Evolutionary conservation across 2,329 filamentous ascomycete genomes (phyloP).

Genomic region (Fusarium denticulatum): DNA sequence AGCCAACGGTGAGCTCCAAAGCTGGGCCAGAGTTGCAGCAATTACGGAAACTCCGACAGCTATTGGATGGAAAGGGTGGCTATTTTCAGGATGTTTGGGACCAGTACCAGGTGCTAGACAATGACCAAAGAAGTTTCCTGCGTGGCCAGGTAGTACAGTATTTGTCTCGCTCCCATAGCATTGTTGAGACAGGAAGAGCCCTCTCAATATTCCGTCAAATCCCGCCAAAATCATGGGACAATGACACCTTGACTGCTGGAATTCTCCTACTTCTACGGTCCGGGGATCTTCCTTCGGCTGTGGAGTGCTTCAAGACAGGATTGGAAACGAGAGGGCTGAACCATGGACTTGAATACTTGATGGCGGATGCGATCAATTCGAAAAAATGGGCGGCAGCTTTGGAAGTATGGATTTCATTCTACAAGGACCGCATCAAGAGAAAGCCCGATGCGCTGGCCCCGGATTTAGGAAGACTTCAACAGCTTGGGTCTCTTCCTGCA

Average conservation of each 20-base stretch:
- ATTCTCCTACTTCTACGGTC: slow-evolving; percentile 55
- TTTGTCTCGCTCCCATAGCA: slow-evolving; percentile 55
- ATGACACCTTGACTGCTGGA: slow-evolving; percentile 52
- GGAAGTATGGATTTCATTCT: slow-evolving; percentile 52
- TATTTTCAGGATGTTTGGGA: slow-evolving; percentile 56
- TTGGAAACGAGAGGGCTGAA: slow-evolving; percentile 47
- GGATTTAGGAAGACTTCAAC: slow-evolving; percentile 26
- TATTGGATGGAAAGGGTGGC: slow-evolving; percentile 42
- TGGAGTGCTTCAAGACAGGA: slow-evolving; percentile 53
- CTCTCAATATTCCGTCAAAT: slow-evolving; percentile 56
- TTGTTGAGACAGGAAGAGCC: slow-evolving; percentile 58
- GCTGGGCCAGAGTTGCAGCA: background rate
- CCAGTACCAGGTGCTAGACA: slow-evolving; percentile 52
- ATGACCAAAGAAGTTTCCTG: slow-evolving; percentile 43
- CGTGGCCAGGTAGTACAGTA: slow-evolving; percentile 52
- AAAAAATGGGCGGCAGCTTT: slow-evolving; percentile 50
- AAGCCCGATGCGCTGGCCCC: slow-evolving; percentile 2
- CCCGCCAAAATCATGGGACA: slow-evolving; percentile 51
- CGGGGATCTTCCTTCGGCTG: slow-evolving; percentile 51
- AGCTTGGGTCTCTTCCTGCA: slow-evolving; percentile 42
- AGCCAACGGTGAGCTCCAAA: background rate
- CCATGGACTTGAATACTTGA: slow-evolving; percentile 56
- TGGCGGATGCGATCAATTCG: slow-evolving; percentile 53
- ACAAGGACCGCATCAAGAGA: slow-evolving; percentile 25
- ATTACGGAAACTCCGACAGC: slow-evolving; percentile 11